Conservation (phyloP, 305 asterid species). For the Plantago lanceolata region DNA sequence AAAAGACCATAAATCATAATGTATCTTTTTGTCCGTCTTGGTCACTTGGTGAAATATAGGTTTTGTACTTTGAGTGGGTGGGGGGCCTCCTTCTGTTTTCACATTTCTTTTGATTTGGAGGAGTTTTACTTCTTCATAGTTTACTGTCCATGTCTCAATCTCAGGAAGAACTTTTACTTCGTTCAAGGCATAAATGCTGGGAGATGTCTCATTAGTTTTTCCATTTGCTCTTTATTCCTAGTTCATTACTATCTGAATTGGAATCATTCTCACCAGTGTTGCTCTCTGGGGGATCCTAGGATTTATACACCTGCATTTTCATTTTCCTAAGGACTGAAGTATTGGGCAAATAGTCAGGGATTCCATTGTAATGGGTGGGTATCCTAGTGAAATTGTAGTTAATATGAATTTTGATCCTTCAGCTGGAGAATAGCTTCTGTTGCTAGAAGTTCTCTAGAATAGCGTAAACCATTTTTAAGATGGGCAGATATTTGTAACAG, state of each 20-base stretch:
- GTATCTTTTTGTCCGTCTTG: background rate
- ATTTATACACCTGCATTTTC: background rate
- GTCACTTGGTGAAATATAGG: background rate
- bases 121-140: too few relatives aligned
- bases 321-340: background rate
- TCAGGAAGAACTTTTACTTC: background rate
- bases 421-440: background rate
- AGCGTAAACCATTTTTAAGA: background rate
- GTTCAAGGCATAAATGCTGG: background rate
- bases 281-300: background rate
- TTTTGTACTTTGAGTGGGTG: too few relatives aligned
- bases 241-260: background rate
- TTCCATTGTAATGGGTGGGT: background rate
- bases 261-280: background rate
- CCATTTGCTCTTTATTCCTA: background rate
- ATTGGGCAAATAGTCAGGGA: background rate
- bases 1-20: too few relatives aligned
- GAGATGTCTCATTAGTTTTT: background rate
- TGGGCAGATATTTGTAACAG: conserved; percentile 1
- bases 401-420: too few relatives aligned
- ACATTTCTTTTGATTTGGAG: too few relatives aligned
- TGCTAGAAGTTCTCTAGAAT: background rate
- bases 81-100: too few relatives aligned
- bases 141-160: background rate
- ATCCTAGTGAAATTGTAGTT: too few relatives aligned